Evolutionary conservation across 345 rosid genomes (phyloP).

Genomic region (Euphorbia tirucalli): DNA sequence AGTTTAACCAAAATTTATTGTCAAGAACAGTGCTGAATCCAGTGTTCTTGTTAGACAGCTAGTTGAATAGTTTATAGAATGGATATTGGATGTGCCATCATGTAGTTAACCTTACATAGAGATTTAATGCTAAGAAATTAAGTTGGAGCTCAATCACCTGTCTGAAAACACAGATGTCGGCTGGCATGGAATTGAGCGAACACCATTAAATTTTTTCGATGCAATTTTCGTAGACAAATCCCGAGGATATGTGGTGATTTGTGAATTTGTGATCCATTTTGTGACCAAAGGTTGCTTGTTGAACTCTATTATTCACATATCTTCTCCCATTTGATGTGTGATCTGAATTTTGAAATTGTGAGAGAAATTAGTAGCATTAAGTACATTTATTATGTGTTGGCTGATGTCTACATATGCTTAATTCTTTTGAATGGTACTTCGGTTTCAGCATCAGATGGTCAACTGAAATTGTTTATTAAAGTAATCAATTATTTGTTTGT

Average conservation of each 20-base stretch:
- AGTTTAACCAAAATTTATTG: not conserved
- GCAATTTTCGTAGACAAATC: constrained; percentile 9
- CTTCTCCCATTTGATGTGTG: not conserved
- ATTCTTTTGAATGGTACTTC: not conserved
- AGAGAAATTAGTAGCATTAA: not conserved
- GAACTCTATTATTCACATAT: not conserved
- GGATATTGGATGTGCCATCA: too few species aligned
- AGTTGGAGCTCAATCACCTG: not conserved
- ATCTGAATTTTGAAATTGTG: not conserved
- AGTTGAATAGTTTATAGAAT: not conserved
- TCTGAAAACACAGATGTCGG: not conserved
- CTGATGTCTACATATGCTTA: not conserved
- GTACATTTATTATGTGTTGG: not conserved
- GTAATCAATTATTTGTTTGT: not conserved
- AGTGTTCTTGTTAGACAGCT: not conserved
- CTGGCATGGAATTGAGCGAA: not conserved
- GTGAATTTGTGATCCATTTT: not conserved
- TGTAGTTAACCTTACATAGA: not conserved
- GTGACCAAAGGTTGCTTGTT: not conserved
- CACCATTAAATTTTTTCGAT: not conserved
- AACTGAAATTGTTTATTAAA: not conserved
- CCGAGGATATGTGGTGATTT: not conserved
- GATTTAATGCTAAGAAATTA: not conserved
- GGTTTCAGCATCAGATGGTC: not conserved
- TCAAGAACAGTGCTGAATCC: not conserved